These are phyloP conservation scores for Krasilnikovozyma curviuscula DNA, from an alignment of 768 basidiomycete genomes.

Conservation along the genomic window DNA sequence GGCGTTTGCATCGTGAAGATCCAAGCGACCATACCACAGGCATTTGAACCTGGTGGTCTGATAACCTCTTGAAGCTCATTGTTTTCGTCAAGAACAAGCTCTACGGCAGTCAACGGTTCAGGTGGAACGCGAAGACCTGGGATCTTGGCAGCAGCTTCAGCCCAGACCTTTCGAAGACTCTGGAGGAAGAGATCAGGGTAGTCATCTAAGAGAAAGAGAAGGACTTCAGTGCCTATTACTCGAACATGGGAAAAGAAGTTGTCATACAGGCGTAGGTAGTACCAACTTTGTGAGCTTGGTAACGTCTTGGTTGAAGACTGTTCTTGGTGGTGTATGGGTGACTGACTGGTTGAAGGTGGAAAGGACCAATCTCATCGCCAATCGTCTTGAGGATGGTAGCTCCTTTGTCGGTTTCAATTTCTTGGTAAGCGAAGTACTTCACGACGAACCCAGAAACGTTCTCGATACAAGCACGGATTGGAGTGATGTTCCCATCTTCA, in stretches of 20 bases:
- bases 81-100: conserved; percentile 84
- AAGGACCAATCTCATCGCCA: conserved; percentile 74
- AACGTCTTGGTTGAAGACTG: conserved; percentile 92
- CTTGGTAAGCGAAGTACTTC: conserved; percentile 94
- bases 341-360: conserved; percentile 88
- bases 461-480: conserved; percentile 93
- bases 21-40: conserved; percentile 96
- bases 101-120: conserved; percentile 58
- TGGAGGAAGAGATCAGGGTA: conserved; percentile 99
- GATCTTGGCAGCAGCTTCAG: conserved; percentile 35
- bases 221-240: not conserved
- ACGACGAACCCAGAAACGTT: conserved; percentile 98
- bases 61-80: conserved; percentile 79
- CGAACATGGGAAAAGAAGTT: not conserved
- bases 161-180: conserved; percentile 84
- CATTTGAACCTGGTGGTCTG: conserved; percentile 80
- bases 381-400: conserved; percentile 92
- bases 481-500: conserved; percentile 78
- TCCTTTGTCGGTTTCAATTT: conserved; percentile 89
- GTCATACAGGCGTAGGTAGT: conserved; percentile 68
- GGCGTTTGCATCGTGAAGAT: conserved; percentile 80
- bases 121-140: conserved; percentile 55
- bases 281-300: conserved; percentile 93
- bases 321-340: conserved; percentile 91
- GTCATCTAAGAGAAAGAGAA: conserved; percentile 36